phyloP scores from a whole-genome alignment of 495 filamentous ascomycete species.

The Clavariopsis aquatica region DNA sequence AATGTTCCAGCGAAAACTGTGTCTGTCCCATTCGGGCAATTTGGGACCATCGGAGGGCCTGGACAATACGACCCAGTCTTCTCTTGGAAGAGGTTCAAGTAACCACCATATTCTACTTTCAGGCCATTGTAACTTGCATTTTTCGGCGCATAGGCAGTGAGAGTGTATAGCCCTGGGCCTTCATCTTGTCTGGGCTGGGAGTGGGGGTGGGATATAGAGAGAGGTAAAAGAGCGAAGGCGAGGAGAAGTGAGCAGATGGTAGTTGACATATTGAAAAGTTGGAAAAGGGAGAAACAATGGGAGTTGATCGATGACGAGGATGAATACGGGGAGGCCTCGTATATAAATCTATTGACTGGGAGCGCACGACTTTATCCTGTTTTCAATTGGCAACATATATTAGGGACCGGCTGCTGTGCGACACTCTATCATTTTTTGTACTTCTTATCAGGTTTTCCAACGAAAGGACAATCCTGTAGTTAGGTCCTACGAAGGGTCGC shows the following conservation, averaged over 20 bases:
- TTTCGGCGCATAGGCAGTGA: conserved; percentile 11
- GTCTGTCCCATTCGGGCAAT: conserved; percentile 29
- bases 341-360: background rate
- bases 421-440: background rate
- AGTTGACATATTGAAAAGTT: background rate
- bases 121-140: conserved; percentile 26
- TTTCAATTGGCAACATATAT: background rate
- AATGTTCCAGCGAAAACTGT: conserved; percentile 17
- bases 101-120: conserved; percentile 23
- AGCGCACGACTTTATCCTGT: background rate
- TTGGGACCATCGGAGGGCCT: background rate
- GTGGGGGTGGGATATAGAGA: background rate
- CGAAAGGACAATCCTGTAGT: background rate
- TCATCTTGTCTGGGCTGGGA: background rate
- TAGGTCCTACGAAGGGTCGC: background rate
- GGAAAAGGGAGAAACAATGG: background rate
- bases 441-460: background rate
- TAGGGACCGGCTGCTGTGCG: background rate
- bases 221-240: background rate
- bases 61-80: conserved; percentile 17
- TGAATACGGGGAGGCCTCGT: background rate
- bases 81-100: conserved; percentile 21
- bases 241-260: background rate
- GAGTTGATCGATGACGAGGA: background rate
- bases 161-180: conserved; percentile 13